A percentile compares a stretch with the other conserved stretches of the same genome.
Conservation (phyloP, 495 filamentous ascomycete species). For the Penicillium paradoxum region DNA sequence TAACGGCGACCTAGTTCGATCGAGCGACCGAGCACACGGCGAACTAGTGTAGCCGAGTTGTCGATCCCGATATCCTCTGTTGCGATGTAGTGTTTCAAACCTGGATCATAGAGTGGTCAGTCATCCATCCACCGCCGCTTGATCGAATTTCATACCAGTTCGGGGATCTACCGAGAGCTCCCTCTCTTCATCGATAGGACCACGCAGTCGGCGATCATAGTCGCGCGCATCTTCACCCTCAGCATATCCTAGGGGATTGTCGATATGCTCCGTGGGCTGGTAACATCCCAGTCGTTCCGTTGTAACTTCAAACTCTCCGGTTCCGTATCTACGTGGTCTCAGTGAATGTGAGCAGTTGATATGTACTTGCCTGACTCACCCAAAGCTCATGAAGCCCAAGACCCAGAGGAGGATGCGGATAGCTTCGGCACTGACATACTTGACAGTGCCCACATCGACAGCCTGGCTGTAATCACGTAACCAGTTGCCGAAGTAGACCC, state of each 20-base stretch:
- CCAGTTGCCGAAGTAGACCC: slow-evolving; percentile 91
- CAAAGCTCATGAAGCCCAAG: slow-evolving; percentile 55
- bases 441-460: slow-evolving; percentile 81
- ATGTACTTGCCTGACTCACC: slow-evolving; percentile 15
- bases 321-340: slow-evolving; percentile 60
- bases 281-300: slow-evolving; percentile 83
- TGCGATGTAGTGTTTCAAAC: slow-evolving; percentile 89
- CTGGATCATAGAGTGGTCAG: slow-evolving; percentile 28
- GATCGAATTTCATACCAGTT: slow-evolving; percentile 38
- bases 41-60: slow-evolving; percentile 69
- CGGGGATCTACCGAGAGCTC: slow-evolving; percentile 72
- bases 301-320: slow-evolving; percentile 87
- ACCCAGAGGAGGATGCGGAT: slow-evolving; percentile 75
- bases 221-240: slow-evolving; percentile 80
- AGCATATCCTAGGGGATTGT: slow-evolving; percentile 73
- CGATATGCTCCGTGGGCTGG: slow-evolving; percentile 82
- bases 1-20: slow-evolving; percentile 73
- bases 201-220: slow-evolving; percentile 73
- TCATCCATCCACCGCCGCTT: slow-evolving; percentile 1
- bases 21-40: slow-evolving; percentile 62
- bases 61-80: slow-evolving; percentile 69
- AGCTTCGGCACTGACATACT: slow-evolving; percentile 80
- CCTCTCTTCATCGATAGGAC: slow-evolving; percentile 69
- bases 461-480: slow-evolving; percentile 67
- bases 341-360: slow-evolving; percentile 32